phyloP scores from a whole-genome alignment of 2,329 filamentous ascomycete species.

The Fusarium floridanum region DNA sequence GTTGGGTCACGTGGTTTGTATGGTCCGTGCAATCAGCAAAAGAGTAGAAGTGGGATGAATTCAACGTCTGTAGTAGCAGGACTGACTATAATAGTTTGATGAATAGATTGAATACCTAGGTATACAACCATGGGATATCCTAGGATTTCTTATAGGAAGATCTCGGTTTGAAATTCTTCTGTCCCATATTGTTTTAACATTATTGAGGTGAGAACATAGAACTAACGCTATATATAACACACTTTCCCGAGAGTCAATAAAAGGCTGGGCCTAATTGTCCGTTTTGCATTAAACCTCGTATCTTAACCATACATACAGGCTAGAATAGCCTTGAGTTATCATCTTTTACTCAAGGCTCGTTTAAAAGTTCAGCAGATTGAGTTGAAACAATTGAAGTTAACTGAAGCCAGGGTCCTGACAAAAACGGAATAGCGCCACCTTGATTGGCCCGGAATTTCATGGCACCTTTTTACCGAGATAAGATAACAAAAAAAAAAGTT shows the following conservation, averaged over 20 bases:
- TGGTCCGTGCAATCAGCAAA: constrained; percentile 20
- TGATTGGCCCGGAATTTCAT: constrained; percentile 56
- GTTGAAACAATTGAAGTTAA: neutral
- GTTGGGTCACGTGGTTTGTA: constrained; percentile 30
- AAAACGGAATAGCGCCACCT: constrained; percentile 23
- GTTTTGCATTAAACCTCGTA: no score
- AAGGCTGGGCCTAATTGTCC: no score
- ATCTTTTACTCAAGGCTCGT: neutral
- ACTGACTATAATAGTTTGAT: neutral
- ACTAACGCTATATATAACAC: no score
- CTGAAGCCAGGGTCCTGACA: constrained; percentile 13
- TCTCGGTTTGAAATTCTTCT: no score
- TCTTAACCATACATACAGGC: no score
- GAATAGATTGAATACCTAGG: no score
- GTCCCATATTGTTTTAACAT: neutral
- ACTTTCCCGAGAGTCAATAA: no score
- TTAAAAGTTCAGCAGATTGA: neutral
- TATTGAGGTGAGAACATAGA: neutral
- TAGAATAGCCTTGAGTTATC: no score
- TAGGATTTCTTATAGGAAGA: no score
- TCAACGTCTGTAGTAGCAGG: neutral
- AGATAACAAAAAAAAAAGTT: constrained; percentile 55
- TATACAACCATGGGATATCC: no score
- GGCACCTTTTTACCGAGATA: constrained; percentile 49
- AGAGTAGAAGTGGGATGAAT: neutral